Percentiles rank a stretch among this genome's conserved stretches.
These are phyloP conservation scores for Ogataea wickerhamii DNA, from an alignment of 805 yeast genomes.

Conservation along the genomic window DNA sequence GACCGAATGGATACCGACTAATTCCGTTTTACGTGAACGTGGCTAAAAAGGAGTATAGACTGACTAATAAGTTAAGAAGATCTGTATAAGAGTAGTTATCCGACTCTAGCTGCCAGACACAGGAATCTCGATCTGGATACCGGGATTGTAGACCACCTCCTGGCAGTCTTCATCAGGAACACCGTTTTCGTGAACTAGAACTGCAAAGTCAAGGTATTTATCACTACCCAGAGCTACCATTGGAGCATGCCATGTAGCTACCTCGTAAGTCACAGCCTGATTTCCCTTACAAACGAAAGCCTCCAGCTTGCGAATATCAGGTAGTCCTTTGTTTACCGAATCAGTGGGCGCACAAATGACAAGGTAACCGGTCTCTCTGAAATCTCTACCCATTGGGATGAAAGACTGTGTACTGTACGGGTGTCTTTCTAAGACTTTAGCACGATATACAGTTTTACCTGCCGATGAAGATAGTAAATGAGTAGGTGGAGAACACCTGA, in stretches of 20 bases:
- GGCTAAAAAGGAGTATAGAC: not conserved
- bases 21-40: not conserved
- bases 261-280: constrained; percentile 87
- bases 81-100: constrained; percentile 1
- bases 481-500: constrained; percentile 75
- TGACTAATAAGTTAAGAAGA: constrained; percentile 1
- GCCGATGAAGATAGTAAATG: constrained; percentile 41
- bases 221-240: constrained; percentile 77
- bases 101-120: not conserved
- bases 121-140: constrained; percentile 34
- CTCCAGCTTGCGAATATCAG: constrained; percentile 55
- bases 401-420: constrained; percentile 88
- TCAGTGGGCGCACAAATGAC: constrained; percentile 74
- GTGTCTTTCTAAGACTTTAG: constrained; percentile 83
- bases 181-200: constrained; percentile 82
- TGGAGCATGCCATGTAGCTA: constrained; percentile 93
- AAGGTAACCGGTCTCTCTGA: constrained; percentile 52
- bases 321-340: constrained; percentile 40
- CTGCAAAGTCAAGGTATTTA: constrained; percentile 68
- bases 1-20: constrained; percentile 38
- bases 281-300: constrained; percentile 79
- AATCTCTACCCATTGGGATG: constrained; percentile 75
- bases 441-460: constrained; percentile 34
- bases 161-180: constrained; percentile 76
- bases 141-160: constrained; percentile 70